Evolutionary conservation across 257 asterid species (phyloP).

Genomic region (Solanum chmielewskii): DNA sequence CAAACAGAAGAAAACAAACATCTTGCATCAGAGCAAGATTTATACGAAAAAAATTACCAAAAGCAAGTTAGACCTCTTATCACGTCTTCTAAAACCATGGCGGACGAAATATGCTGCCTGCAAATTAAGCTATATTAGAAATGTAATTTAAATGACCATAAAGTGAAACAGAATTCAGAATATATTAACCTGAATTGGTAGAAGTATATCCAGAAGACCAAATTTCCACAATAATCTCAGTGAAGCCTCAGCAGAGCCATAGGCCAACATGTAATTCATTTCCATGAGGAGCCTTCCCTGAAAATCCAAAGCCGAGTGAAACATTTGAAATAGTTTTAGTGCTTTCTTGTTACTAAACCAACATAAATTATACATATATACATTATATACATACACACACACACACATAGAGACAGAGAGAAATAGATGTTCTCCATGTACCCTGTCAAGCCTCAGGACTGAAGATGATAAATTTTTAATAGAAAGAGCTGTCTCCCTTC

Average conservation of each 20-base stretch:
- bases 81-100: slow-evolving; percentile 18
- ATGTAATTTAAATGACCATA: neutral
- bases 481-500: slow-evolving; percentile 20
- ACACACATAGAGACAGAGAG: neutral
- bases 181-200: slow-evolving; percentile 15
- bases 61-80: slow-evolving; percentile 27
- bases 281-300: slow-evolving; percentile 29
- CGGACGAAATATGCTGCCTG: slow-evolving; percentile 24
- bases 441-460: slow-evolving; percentile 22
- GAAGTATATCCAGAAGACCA: slow-evolving; percentile 22
- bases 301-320: neutral
- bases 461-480: slow-evolving; percentile 10
- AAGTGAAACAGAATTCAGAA: neutral
- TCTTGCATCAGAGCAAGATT: neutral
- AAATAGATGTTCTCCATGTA: neutral
- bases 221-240: slow-evolving; percentile 21
- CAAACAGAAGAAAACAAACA: neutral
- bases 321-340: neutral
- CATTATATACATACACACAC: neutral
- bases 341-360: neutral
- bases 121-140: neutral
- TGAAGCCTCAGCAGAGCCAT: slow-evolving; percentile 30
- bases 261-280: slow-evolving; percentile 25
- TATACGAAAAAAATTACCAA: slow-evolving; percentile 4
- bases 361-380: neutral